phyloP scores from a whole-genome alignment of 495 filamentous ascomycete genomes.

The Penicillium lividum region DNA sequence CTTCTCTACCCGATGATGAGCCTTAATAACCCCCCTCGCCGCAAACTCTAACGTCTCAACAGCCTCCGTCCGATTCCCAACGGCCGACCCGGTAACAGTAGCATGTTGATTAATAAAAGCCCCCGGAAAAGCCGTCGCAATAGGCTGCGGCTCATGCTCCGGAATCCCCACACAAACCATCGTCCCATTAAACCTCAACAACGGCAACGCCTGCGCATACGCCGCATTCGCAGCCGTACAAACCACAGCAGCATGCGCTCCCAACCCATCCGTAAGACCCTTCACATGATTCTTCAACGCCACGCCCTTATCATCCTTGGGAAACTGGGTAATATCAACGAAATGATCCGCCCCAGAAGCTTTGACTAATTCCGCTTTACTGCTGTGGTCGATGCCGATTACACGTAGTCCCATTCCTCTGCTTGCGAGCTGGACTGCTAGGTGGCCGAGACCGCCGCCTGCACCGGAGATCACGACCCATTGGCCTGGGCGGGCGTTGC shows the following conservation, averaged over 20 bases:
- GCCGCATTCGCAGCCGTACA: slow-evolving; percentile 65
- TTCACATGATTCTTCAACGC: slow-evolving; percentile 57
- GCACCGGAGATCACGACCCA: slow-evolving; percentile 68
- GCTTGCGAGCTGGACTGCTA: slow-evolving; percentile 64
- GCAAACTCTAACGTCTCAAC: slow-evolving; percentile 68
- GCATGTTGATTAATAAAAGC: slow-evolving; percentile 53
- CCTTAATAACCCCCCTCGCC: slow-evolving; percentile 60
- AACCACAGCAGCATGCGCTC: slow-evolving; percentile 64
- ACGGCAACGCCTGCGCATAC: slow-evolving; percentile 58
- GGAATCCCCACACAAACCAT: slow-evolving; percentile 70
- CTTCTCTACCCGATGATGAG: slow-evolving; percentile 57
- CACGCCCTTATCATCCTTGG: slow-evolving; percentile 45
- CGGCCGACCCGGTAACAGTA: slow-evolving; percentile 61
- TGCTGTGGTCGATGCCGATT: slow-evolving; percentile 67
- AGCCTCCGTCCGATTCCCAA: slow-evolving; percentile 65
- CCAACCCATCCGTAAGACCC: slow-evolving; percentile 59
- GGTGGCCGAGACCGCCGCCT: slow-evolving; percentile 66
- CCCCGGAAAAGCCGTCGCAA: slow-evolving; percentile 55
- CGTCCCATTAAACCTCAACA: slow-evolving; percentile 65
- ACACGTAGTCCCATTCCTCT: slow-evolving; percentile 66
- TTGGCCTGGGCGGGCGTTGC: slow-evolving; percentile 57
- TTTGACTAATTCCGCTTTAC: slow-evolving; percentile 60
- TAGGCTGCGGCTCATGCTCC: slow-evolving; percentile 57
- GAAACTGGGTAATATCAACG: slow-evolving; percentile 62
- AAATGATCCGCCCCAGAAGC: slow-evolving; percentile 68